These are phyloP conservation scores for Obelidium mucronatum DNA, from an alignment of 192 early-diverging fungal species.

Conservation along the genomic window DNA sequence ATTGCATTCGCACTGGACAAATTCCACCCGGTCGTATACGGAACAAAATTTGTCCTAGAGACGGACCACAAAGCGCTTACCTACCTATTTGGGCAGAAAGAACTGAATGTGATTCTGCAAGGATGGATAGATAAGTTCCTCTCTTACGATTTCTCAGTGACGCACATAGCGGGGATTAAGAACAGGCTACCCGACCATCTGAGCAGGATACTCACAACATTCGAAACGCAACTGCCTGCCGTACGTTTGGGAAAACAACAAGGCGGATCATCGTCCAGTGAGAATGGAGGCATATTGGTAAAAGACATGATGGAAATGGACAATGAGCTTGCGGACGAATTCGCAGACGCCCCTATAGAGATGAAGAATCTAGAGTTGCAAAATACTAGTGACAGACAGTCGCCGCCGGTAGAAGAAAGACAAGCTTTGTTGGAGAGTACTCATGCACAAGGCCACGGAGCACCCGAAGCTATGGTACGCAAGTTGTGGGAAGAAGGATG, in stretches of 20 bases:
- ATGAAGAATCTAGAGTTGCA: background rate
- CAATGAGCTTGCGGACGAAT: background rate
- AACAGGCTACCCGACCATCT: constrained; percentile 1
- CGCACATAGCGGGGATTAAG: background rate
- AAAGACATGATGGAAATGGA: background rate
- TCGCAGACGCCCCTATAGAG: background rate
- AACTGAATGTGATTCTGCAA: background rate
- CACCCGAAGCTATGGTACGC: background rate
- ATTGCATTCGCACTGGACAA: constrained; percentile 1
- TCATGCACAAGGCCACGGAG: background rate
- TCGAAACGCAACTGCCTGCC: background rate
- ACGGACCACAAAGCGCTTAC: constrained; percentile 9
- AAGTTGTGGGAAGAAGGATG: background rate
- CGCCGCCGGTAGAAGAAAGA: background rate
- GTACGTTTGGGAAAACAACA: background rate
- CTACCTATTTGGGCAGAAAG: background rate
- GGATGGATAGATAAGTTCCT: constrained; percentile 10
- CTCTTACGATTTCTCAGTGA: background rate
- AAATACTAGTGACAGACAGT: background rate
- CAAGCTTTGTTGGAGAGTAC: background rate
- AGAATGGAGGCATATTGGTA: background rate
- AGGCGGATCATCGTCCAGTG: background rate
- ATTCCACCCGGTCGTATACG: background rate
- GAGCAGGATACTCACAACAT: background rate
- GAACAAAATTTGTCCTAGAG: background rate